Evolutionary conservation across 2,329 filamentous ascomycete genomes (phyloP).

Genomic region (Aspergillus oerlinghausenensis): DNA sequence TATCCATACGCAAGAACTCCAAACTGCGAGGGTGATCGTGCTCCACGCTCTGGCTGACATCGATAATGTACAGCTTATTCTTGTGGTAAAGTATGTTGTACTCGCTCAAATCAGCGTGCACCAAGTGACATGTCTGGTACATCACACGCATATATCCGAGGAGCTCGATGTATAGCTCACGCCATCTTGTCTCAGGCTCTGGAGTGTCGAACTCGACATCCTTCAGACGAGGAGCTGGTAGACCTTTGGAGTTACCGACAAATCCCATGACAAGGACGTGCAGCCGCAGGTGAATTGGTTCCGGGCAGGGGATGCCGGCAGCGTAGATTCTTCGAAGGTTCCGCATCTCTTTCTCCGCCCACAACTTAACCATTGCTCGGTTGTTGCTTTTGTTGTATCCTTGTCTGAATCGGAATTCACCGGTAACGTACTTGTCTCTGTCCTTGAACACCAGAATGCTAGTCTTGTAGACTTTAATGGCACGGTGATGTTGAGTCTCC

Average conservation of each 20-base stretch:
- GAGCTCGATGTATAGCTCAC: conserved; percentile 72
- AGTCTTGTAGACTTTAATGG: conserved; percentile 99
- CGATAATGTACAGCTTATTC: conserved; percentile 81
- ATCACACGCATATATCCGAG: conserved; percentile 85
- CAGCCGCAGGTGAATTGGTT: conserved; percentile 82
- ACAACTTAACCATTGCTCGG: conserved; percentile 94
- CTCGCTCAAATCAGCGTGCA: conserved; percentile 95
- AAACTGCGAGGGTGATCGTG: conserved; percentile 89
- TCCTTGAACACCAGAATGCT: conserved; percentile 98
- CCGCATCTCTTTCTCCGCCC: conserved; percentile 98
- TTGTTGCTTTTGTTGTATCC: conserved; percentile 94
- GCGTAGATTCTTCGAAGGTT: conserved; percentile 81
- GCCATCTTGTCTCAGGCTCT: conserved; percentile 69
- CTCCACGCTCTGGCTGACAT: conserved; percentile 96
- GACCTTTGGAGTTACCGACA: conserved; percentile 79
- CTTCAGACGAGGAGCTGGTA: conserved; percentile 80
- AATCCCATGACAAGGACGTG: conserved; percentile 96
- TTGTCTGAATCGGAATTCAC: conserved; percentile 84
- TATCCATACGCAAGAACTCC: conserved; percentile 95
- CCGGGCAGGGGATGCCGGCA: conserved; percentile 83
- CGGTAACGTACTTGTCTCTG: conserved; percentile 89
- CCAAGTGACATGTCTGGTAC: conserved; percentile 86
- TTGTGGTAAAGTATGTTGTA: conserved; percentile 95
- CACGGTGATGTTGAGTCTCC: conserved; percentile 60
- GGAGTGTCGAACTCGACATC: conserved; percentile 72